Evolutionary conservation across 129 eudicot species (phyloP).

Genomic region (Rutidosis leptorrhynchoides): DNA sequence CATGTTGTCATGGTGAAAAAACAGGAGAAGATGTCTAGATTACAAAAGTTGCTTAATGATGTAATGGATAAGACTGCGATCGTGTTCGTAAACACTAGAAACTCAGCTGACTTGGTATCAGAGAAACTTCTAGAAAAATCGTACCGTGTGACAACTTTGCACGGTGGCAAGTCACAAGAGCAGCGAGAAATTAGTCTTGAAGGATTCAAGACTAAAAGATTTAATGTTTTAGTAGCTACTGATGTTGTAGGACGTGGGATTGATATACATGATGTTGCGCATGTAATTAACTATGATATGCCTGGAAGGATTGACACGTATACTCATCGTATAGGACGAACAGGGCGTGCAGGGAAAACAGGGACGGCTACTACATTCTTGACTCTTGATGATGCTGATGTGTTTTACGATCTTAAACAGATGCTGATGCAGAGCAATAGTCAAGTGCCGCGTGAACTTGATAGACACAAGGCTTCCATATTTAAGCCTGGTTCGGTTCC

Average conservation of each 20-base stretch:
- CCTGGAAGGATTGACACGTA: conserved; percentile 55
- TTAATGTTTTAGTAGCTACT: conserved; percentile 52
- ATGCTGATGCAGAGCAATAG: conserved; percentile 57
- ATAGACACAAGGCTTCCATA: conserved; percentile 60
- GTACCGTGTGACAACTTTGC: conserved; percentile 50
- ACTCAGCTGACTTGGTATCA: conserved; percentile 41
- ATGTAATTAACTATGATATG: conserved; percentile 62
- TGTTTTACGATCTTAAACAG: conserved; percentile 61
- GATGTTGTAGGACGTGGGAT: conserved; percentile 66
- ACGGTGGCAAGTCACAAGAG: conserved; percentile 66
- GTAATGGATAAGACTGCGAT: conserved; percentile 55
- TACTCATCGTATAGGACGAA: conserved; percentile 60
- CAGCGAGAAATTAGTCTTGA: conserved; percentile 61
- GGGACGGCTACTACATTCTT: conserved; percentile 55
- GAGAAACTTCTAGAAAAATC: conserved; percentile 44
- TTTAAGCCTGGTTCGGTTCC: conserved; percentile 58
- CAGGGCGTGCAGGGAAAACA: conserved; percentile 62
- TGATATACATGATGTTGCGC: conserved; percentile 61
- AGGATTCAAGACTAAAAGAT: conserved; percentile 54
- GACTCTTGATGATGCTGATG: conserved; percentile 55
- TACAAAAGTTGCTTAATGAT: conserved; percentile 44
- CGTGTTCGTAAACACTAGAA: conserved; percentile 52
- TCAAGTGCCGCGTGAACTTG: conserved; percentile 56
- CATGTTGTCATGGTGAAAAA: conserved; percentile 58
- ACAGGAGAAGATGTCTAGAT: conserved; percentile 40